phyloP scores from a whole-genome alignment of 441 rosid species.

The Biscutella auriculata region DNA sequence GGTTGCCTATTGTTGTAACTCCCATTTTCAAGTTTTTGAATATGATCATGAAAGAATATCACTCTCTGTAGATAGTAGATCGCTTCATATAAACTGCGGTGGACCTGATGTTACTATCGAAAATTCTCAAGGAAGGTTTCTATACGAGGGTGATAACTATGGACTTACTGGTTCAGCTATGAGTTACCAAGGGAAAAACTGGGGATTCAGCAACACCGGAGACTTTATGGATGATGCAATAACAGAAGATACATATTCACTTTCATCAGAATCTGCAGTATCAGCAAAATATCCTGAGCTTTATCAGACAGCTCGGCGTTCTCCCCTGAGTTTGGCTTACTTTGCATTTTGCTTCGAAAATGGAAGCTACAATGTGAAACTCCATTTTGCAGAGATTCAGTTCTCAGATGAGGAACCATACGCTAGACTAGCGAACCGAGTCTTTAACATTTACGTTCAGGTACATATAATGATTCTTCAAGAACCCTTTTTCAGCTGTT shows the following conservation, averaged over 20 bases:
- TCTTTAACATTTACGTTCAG: conserved; percentile 48
- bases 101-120: conserved; percentile 19
- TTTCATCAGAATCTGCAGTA: conserved; percentile 10
- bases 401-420: conserved; percentile 26
- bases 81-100: conserved; percentile 31
- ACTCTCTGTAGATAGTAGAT: conserved; percentile 7
- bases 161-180: conserved; percentile 14
- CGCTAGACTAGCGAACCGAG: conserved; percentile 29
- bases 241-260: background rate
- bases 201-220: conserved; percentile 54
- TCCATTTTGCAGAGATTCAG: conserved; percentile 42
- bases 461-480: conserved; percentile 13
- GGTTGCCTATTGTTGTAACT: background rate
- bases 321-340: conserved; percentile 36
- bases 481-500: background rate
- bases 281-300: conserved; percentile 14
- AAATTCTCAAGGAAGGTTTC: conserved; percentile 12
- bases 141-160: conserved; percentile 30
- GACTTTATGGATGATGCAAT: conserved; percentile 30
- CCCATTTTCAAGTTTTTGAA: background rate
- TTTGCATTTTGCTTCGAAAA: conserved; percentile 34
- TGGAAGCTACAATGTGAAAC: conserved; percentile 33
- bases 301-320: conserved; percentile 26
- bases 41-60: background rate
- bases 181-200: conserved; percentile 4